phyloP scores from a whole-genome alignment of 164 flowering plant species.

The Aristolochia fimbriata region DNA sequence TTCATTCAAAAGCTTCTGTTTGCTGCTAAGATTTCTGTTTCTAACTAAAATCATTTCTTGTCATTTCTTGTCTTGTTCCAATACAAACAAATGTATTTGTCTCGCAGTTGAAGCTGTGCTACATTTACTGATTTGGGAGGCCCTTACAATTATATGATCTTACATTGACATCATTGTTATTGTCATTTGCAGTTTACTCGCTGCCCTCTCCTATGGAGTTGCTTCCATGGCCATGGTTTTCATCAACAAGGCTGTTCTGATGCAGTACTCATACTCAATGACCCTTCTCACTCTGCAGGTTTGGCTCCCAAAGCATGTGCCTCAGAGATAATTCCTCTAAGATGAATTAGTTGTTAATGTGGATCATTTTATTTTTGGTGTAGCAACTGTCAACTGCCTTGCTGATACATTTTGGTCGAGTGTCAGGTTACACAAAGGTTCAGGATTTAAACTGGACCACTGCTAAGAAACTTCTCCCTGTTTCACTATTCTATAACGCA shows the following conservation, averaged over 20 bases:
- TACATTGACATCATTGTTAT: not conserved
- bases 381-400: conserved; percentile 84
- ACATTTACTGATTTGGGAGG: not conserved
- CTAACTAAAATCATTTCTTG: not conserved
- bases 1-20: not conserved
- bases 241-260: conserved; percentile 84
- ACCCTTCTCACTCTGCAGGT: conserved; percentile 93
- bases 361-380: not conserved
- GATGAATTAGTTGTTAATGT: too few species aligned
- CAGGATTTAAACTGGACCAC: conserved; percentile 42
- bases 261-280: conserved; percentile 89
- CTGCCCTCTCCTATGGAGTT: conserved; percentile 88
- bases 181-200: conserved; percentile 42
- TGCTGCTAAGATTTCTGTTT: not conserved
- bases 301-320: not conserved
- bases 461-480: conserved; percentile 71
- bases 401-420: conserved; percentile 76
- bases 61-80: not conserved
- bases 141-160: not conserved
- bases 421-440: conserved; percentile 61
- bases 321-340: too few species aligned
- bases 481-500: conserved; percentile 88
- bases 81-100: too few species aligned
- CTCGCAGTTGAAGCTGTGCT: not conserved
- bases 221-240: conserved; percentile 99